These are phyloP conservation scores for Acidiella bohemica DNA, from an alignment of 495 filamentous ascomycete species.

Conservation along the genomic window DNA sequence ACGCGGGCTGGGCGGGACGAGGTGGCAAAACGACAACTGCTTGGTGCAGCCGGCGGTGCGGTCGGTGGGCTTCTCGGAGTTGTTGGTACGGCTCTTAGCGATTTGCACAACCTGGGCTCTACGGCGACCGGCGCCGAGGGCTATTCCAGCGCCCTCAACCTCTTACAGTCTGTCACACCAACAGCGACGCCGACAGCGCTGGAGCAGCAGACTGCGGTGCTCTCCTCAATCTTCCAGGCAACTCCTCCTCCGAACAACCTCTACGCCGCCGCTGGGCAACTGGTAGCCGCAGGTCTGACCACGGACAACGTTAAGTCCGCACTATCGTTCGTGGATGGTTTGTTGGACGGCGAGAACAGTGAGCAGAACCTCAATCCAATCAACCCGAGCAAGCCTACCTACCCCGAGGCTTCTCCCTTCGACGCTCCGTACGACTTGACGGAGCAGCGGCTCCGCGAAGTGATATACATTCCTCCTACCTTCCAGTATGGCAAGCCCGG, in stretches of 20 bases:
- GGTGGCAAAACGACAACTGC: neutral
- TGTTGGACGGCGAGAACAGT: conserved; percentile 11
- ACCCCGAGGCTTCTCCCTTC: conserved; percentile 22
- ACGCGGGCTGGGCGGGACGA: neutral
- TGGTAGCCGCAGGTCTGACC: conserved; percentile 7
- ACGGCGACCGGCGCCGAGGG: neutral
- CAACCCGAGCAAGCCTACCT: conserved; percentile 19
- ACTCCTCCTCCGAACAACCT: conserved; percentile 11
- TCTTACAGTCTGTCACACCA: neutral
- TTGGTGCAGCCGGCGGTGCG: neutral
- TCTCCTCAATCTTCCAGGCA: conserved; percentile 4
- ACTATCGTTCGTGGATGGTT: conserved; percentile 1
- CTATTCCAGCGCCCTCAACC: neutral
- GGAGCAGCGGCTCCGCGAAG: conserved; percentile 28
- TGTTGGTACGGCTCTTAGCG: neutral
- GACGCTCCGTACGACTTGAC: conserved; percentile 35
- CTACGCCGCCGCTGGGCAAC: conserved; percentile 4
- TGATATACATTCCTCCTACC: conserved; percentile 33
- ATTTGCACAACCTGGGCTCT: conserved; percentile 1
- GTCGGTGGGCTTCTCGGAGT: neutral
- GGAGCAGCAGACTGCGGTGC: neutral
- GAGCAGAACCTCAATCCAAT: conserved; percentile 14
- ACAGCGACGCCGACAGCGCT: conserved; percentile 2
- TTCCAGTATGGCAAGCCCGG: conserved; percentile 30
- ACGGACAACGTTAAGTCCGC: neutral